phyloP scores from a whole-genome alignment of 768 basidiomycete species.

The Suillus discolor region DNA sequence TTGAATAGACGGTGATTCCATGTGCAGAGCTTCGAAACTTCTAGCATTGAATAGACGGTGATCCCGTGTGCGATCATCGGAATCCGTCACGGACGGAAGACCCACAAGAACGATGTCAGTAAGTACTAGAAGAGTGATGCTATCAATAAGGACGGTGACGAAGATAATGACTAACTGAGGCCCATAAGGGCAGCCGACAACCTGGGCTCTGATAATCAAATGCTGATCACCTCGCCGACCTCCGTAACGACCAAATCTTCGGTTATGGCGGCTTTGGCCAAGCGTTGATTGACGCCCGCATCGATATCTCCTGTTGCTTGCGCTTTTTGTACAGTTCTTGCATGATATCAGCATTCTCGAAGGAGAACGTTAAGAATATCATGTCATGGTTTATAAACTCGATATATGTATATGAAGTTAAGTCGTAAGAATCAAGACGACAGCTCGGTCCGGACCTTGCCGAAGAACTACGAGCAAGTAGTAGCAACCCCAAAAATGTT shows the following conservation, averaged over 20 bases:
- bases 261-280: conserved; percentile 57
- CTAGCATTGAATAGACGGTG: no score
- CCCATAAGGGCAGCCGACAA: conserved; percentile 25
- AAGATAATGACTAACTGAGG: conserved; percentile 25
- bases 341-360: conserved; percentile 59
- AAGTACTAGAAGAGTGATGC: conserved; percentile 49
- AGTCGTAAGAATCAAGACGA: no score
- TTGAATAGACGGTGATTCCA: conserved; percentile 50
- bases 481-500: no score
- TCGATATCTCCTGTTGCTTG: conserved; percentile 34
- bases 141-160: neutral
- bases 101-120: conserved; percentile 36
- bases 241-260: conserved; percentile 68
- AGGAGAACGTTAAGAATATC: conserved; percentile 48
- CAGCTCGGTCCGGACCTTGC: no score
- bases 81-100: conserved; percentile 24
- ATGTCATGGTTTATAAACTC: conserved; percentile 12
- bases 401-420: no score
- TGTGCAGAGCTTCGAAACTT: conserved; percentile 22
- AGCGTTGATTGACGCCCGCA: conserved; percentile 55
- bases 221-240: conserved; percentile 48
- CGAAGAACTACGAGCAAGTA: no score
- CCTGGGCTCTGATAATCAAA: conserved; percentile 14
- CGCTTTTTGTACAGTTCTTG: conserved; percentile 37
- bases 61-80: conserved; percentile 38